These are phyloP conservation scores for Kodamaea hsintzibuensis DNA, from an alignment of 805 yeast genomes.

Conservation along the genomic window DNA sequence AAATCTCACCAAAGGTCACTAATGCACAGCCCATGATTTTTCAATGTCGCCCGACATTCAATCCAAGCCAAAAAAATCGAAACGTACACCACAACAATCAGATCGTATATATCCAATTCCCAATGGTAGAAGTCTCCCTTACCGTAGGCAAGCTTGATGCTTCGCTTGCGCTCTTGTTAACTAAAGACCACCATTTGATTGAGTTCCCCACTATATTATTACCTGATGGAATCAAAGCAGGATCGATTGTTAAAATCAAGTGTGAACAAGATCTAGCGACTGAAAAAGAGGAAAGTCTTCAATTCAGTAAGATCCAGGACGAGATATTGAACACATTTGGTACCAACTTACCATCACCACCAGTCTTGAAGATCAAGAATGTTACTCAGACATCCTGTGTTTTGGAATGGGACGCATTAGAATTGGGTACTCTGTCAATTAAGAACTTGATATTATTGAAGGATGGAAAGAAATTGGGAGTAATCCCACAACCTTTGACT, in stretches of 20 bases:
- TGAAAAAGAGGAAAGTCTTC: constrained; percentile 58
- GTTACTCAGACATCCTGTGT: constrained; percentile 95
- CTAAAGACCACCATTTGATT: constrained; percentile 89
- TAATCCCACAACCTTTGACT: constrained; percentile 78
- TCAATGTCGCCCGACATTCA: background rate
- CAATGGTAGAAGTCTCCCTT: constrained; percentile 84
- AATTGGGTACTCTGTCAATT: constrained; percentile 78
- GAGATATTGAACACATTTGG: constrained; percentile 76
- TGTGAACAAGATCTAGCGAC: constrained; percentile 76
- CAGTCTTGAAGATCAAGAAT: constrained; percentile 68
- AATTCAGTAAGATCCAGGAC: constrained; percentile 68
- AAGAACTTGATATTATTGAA: constrained; percentile 77
- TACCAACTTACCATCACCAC: constrained; percentile 65
- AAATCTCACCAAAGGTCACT: background rate
- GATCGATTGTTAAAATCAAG: constrained; percentile 82
- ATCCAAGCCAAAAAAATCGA: background rate
- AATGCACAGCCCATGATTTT: constrained; percentile 13
- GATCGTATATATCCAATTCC: background rate
- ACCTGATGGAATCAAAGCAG: constrained; percentile 89
- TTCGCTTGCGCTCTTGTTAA: constrained; percentile 84
- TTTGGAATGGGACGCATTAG: constrained; percentile 87
- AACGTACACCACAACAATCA: background rate
- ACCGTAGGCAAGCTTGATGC: constrained; percentile 97
- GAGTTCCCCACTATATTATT: constrained; percentile 94
- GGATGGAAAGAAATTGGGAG: constrained; percentile 70